Base-by-base conservation (phyloP, 139 green algal species). In the Chlorella vulgaris region DNA sequence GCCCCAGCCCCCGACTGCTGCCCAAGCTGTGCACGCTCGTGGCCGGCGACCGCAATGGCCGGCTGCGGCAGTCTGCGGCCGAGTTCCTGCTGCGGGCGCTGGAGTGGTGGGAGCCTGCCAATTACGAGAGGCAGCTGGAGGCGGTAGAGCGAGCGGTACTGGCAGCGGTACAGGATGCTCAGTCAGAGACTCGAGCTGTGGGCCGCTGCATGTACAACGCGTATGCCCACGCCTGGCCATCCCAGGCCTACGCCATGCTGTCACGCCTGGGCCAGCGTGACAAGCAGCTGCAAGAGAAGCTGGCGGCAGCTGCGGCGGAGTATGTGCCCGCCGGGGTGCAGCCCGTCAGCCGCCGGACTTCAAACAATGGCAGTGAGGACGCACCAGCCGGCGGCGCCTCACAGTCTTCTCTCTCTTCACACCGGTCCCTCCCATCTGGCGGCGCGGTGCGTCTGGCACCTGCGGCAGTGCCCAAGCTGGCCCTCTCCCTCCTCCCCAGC, bases 41-140 rank as follows among this genome's bases (percentile, higher is more conserved):
- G 22, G 80, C 38, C 24, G 83, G 78, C 7, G 90, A 94, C 68
- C 91, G 88, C 73, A 93, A 86, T 74, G 78, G 83, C n/a, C 92
- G 93, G 74, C 77, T 94, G 68, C 85, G 91, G 1, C 74, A 88
- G 74, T 85, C 60, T 36, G 87, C 84, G 53, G 82, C 76, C 0
- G 33, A 70, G 18, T 91, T 88, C 71, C 76, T 95, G 39, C 36
- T 89, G 5, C 61, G 79, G 78, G 84, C 87, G 2, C 33, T 95
- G 35, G 83, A 92, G 69, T 76, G 75, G 4, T 95, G 87, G 90
- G 82, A 89, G 4, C 43, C 74, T 3, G n/a, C 76, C 10, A 62
- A 69, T 43, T 88, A 81, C 24, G 69, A 86, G 24, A 81, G 82
- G 26, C 67, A 84, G 43, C 3, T 83, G 13, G 91, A 93, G 15